Evolutionary conservation across 2,329 filamentous ascomycete species (phyloP).

Genomic region (Penicillium digitatum): DNA sequence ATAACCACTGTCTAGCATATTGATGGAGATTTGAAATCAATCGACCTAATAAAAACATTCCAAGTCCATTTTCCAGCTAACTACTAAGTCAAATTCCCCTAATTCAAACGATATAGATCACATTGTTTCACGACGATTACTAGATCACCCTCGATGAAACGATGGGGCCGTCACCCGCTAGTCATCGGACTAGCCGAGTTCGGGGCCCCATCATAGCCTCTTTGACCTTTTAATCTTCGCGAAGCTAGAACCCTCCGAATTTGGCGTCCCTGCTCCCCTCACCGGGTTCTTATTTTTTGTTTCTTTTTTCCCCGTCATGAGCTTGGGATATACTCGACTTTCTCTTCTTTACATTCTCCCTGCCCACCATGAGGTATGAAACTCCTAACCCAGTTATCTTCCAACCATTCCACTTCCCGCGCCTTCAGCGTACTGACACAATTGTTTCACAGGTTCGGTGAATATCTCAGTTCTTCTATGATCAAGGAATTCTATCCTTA

Average conservation of each 20-base stretch:
- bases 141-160: too few relatives aligned
- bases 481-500: constrained; percentile 98
- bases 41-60: neutral
- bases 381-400: neutral
- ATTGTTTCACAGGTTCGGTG: constrained; percentile 66
- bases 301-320: constrained; percentile 5
- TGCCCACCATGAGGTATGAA: constrained; percentile 21
- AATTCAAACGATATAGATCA: neutral
- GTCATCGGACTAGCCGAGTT: constrained; percentile 9
- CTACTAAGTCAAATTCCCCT: rapidly evolving
- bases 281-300: neutral
- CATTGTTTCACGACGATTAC: neutral
- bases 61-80: neutral
- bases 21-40: neutral
- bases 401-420: constrained; percentile 4
- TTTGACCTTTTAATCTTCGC: neutral
- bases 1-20: neutral
- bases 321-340: neutral
- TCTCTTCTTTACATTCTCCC: neutral
- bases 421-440: constrained; percentile 9
- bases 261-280: neutral
- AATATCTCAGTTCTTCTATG: constrained; percentile 90
- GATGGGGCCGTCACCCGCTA: constrained; percentile 12
- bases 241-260: constrained; percentile 6
- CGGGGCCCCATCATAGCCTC: constrained; percentile 1